These are phyloP conservation scores for Biscogniauxia mediterranea DNA, from an alignment of 2,329 filamentous ascomycete genomes.

Conservation along the genomic window DNA sequence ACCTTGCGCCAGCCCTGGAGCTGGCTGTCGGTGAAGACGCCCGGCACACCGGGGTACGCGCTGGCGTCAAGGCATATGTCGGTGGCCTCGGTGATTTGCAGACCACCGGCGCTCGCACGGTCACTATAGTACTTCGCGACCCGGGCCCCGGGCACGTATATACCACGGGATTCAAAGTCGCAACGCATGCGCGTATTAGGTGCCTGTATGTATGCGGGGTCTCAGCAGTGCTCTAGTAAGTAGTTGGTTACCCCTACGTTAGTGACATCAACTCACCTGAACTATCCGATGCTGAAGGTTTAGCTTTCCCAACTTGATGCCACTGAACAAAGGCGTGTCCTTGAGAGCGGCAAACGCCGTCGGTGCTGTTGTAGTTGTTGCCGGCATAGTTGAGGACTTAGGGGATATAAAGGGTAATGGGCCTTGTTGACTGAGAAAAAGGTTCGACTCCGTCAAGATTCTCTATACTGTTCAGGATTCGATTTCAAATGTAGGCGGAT, in stretches of 20 bases:
- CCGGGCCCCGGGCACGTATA: conserved; percentile 34
- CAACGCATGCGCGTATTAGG: conserved; percentile 33
- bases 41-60: conserved; percentile 48
- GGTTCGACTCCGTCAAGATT: too few relatives aligned
- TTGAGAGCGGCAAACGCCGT: conserved; percentile 9
- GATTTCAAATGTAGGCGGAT: too few relatives aligned
- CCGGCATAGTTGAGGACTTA: too few relatives aligned
- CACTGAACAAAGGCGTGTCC: conserved; percentile 33
- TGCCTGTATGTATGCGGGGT: conserved; percentile 14
- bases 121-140: conserved; percentile 26
- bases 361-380: background rate
- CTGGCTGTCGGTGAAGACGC: conserved; percentile 52
- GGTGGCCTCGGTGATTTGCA: conserved; percentile 57
- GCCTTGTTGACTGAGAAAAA: too few relatives aligned
- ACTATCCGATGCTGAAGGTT: conserved; percentile 37
- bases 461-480: too few relatives aligned
- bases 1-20: conserved; percentile 55
- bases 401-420: too few relatives aligned
- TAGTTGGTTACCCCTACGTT: background rate
- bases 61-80: conserved; percentile 47
- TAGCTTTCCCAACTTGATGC: conserved; percentile 34
- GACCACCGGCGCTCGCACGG: conserved; percentile 25
- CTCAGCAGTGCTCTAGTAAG: background rate
- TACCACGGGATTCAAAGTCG: conserved; percentile 32
- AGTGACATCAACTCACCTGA: conserved; percentile 28